phyloP scores from a whole-genome alignment of 257 asterid species.

The Linaria vulgaris region DNA sequence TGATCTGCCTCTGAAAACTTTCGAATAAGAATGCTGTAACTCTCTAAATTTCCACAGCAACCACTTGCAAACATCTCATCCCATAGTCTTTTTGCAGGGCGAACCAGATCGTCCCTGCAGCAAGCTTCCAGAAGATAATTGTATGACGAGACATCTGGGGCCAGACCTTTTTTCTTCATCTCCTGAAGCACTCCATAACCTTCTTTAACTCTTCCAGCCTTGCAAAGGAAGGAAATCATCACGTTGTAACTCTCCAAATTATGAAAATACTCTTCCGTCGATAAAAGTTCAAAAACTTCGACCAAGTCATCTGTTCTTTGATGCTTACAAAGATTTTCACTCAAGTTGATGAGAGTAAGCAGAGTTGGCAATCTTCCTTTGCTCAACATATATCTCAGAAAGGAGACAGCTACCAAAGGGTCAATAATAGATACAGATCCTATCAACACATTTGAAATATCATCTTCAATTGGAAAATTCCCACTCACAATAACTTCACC shows the following conservation, averaged over 20 bases:
- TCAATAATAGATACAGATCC: constrained; percentile 68
- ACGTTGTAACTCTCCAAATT: constrained; percentile 57
- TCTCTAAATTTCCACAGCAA: constrained; percentile 60
- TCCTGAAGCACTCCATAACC: constrained; percentile 69
- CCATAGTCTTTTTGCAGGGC: constrained; percentile 89
- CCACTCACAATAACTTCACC: constrained; percentile 77
- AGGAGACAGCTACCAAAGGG: constrained; percentile 53
- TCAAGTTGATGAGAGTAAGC: constrained; percentile 54
- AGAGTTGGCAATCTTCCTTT: constrained; percentile 56
- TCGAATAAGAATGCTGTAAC: constrained; percentile 54
- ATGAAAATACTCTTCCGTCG: constrained; percentile 48
- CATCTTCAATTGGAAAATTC: constrained; percentile 74
- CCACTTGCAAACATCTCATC: constrained; percentile 93
- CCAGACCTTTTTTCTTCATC: constrained; percentile 74
- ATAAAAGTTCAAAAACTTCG: constrained; percentile 51
- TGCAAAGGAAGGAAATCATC: constrained; percentile 68
- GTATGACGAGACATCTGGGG: constrained; percentile 60
- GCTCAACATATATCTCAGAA: constrained; percentile 67
- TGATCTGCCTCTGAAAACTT: constrained; percentile 57
- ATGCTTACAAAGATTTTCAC: constrained; percentile 66
- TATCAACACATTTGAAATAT: constrained; percentile 65
- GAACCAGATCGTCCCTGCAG: constrained; percentile 72
- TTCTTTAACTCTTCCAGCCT: constrained; percentile 64
- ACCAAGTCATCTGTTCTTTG: constrained; percentile 56
- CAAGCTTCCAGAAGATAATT: constrained; percentile 81